Evolutionary conservation across 306 rosid species (phyloP), one percentile per base, ranked within the genome.

Genomic region (Purshia tridentata): DNA sequence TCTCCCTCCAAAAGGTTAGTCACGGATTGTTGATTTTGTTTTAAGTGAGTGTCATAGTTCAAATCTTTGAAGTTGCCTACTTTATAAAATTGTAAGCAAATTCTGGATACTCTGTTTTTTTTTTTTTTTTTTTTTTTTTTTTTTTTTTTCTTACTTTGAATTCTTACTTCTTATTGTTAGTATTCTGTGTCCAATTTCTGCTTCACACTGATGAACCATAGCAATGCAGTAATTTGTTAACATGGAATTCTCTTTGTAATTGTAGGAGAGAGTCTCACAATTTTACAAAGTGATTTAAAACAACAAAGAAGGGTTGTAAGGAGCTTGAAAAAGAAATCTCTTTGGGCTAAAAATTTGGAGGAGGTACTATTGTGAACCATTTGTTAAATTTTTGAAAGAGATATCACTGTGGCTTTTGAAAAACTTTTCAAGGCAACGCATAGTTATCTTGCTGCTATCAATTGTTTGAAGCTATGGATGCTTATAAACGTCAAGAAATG

Each of bases 241-340:
- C 77, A 4, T 65, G 51, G 77, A 37, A 9, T 20, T 61, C 53
- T 79, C 62, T 80, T 75, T 84, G 23, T 51, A 76, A 77, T 82
- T 84, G 86, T 76, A 92, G 99, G 96, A 72, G 99, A 95, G 82
- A 81, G 90, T 71, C 78, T 95, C 67, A 75, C 84, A 58, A 76
- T 84, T 53, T 88, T 92, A 69, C 90, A 86, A 61, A 86, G 95
- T 63, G 99, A 95, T 84, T 79, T 92, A 51, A 90, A 83, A 77
- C 86, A 92, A 71, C 96, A 95, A 79, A 88, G 84, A 82, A 95
- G 84, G 90, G 85, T 88, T 39, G 98, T 90, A 76, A 87, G 81
- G 84, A 84, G 84, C 86, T 82, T 92, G 90, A 86, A 90, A 86
- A 92, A 77, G 88, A 95, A 88, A 81, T 90, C 97, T 80, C 97